Percentiles rank a stretch among this genome's conserved stretches.
Evolutionary conservation across 108 stramenopile species (phyloP).

Genomic region (Craspedostauros australis): DNA sequence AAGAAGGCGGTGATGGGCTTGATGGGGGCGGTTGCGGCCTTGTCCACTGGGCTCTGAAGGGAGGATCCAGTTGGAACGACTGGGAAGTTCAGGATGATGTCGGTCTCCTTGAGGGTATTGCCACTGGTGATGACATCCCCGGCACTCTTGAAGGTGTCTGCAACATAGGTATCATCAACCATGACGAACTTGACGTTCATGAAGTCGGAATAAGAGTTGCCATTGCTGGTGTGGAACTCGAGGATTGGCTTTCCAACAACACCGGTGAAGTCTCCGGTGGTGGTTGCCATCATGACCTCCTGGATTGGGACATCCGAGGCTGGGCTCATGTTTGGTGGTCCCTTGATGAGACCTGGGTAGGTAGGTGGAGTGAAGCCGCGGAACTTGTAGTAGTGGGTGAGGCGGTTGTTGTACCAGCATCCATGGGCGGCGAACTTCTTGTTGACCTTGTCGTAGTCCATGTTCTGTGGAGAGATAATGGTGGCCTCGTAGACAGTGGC

Average conservation of each 20-base stretch:
- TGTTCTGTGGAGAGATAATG: too few species aligned
- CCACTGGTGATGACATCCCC: slow-evolving; percentile 7
- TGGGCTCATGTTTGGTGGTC: neutral
- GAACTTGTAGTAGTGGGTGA: slow-evolving; percentile 24
- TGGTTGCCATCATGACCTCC: slow-evolving; percentile 14
- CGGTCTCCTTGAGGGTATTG: neutral
- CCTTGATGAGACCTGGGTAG: slow-evolving; percentile 10
- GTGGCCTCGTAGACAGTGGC: too few species aligned
- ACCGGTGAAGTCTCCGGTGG: slow-evolving; percentile 12
- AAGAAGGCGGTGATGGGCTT: slow-evolving; percentile 12
- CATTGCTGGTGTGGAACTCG: slow-evolving; percentile 15
- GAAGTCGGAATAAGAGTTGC: slow-evolving; percentile 18
- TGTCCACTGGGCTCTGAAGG: slow-evolving; percentile 7
- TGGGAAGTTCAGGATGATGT: slow-evolving; percentile 22
- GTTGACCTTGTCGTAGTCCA: slow-evolving; percentile 12
- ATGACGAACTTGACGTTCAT: slow-evolving; percentile 11
- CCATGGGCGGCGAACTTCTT: slow-evolving; percentile 18
- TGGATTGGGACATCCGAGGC: slow-evolving; percentile 14
- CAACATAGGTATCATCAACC: slow-evolving; percentile 9
- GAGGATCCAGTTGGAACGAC: slow-evolving; percentile 17
- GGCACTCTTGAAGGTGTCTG: slow-evolving; percentile 5
- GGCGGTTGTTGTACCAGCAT: slow-evolving; percentile 20
- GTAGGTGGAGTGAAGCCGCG: slow-evolving; percentile 13
- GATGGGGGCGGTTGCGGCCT: slow-evolving; percentile 10
- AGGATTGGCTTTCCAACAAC: slow-evolving; percentile 20